Base-by-base conservation (phyloP, 2,329 filamentous ascomycete species). In the Coniosporium tulheliwenetii region DNA sequence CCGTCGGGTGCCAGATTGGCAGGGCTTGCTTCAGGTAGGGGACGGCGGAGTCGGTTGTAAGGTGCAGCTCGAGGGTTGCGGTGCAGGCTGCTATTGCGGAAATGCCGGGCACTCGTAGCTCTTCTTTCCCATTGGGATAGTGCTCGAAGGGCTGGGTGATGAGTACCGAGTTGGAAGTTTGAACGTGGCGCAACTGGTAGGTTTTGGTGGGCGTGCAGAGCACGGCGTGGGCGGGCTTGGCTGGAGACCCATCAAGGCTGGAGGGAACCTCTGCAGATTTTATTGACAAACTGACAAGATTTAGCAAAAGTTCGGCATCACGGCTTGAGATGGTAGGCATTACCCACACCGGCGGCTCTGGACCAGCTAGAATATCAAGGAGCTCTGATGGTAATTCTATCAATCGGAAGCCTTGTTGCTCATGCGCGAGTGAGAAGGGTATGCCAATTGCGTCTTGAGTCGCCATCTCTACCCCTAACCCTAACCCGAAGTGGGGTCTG, bases 141-240 rank as follows among this genome's bases (percentile, higher is more conserved):
- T 13, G 16, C 4, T 44, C 43, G 19, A 26, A 26, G 35, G 67
- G 65, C 39, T 60, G 60, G 16, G 73, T 59, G 32, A 79, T 52
- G 54, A 73, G 72, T 42, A 79, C 63, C 31, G 71, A 74, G 48
- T 80, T 80, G 19, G 75, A 79, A 12, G 75, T 78, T 48, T 76
- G 74, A 40, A 79, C 75, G 55, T 79, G 75, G 48, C 74, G 73
- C 39, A 79, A 58, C 43, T 69, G 66, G 59, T 70, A 80, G 9
- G 74, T 75, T 47, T 69, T 63, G 41, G 62, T 61, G 8, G 64
- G 59, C 2, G 73, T 77, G 58, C 75, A 79, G 44, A 80, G 62
- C 44, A 77, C 73, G 29, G 72, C 69, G 42, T 62, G 64, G 36
- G 63, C 57, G 39, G 50, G 44, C 10, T 46, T 43, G 26, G 52